Conservation (phyloP, 129 eudicot species). For the Lactuca sativa region DNA sequence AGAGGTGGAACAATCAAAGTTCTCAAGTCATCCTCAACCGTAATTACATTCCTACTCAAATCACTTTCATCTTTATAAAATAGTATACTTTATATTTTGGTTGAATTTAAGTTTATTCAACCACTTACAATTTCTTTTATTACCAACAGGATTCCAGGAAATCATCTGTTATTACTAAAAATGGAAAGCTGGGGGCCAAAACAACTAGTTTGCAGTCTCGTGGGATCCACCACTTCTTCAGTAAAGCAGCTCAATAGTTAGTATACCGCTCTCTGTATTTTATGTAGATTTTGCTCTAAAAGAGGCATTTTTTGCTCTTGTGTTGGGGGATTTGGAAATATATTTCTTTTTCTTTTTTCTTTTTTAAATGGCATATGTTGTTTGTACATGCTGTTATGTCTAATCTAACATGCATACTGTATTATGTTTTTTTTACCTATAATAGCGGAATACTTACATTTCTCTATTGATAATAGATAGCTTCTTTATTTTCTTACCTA, state of each 20-base stretch:
- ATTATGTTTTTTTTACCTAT: too few species aligned
- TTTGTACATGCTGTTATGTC: not conserved
- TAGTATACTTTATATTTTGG: too few species aligned
- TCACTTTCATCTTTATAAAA: not conserved
- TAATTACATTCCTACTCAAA: slow-evolving; percentile 21
- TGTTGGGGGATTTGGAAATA: not conserved
- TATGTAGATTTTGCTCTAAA: slow-evolving; percentile 2
- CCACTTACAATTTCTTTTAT: not conserved
- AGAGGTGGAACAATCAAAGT: slow-evolving; percentile 78
- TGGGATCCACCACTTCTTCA: slow-evolving; percentile 68
- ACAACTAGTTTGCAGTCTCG: slow-evolving; percentile 40
- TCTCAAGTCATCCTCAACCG: slow-evolving; percentile 54
- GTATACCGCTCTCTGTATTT: not conserved
- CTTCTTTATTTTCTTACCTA: too few species aligned
- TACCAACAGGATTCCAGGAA: slow-evolving; percentile 46
- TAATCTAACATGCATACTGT: not conserved
- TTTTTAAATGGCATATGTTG: not conserved
- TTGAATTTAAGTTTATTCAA: not conserved
- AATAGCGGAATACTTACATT: too few species aligned
- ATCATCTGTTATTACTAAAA: slow-evolving; percentile 36
- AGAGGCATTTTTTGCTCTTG: not conserved
- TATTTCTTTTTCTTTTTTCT: not conserved
- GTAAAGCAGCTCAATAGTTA: slow-evolving; percentile 43
- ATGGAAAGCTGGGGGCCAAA: slow-evolving; percentile 43
- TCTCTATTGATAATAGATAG: too few species aligned